Conservation (phyloP, 1,284 basidiomycete species). For the Trametes sp. region DNA sequence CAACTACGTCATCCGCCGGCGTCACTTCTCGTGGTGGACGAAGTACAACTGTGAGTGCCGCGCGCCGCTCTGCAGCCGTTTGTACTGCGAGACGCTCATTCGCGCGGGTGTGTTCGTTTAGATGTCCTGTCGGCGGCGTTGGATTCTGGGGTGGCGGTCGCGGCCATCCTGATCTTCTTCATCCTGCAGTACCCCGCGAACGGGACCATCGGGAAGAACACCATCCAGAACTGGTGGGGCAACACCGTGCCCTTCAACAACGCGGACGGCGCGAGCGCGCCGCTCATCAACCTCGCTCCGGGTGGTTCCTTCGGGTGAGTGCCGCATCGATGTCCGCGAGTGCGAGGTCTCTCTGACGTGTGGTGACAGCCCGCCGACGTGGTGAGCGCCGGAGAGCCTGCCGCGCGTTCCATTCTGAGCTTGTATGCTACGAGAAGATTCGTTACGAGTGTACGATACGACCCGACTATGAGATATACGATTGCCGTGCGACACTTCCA, state of each 20-base stretch:
- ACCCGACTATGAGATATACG: not conserved
- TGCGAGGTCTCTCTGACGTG: not conserved
- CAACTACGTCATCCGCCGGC: constrained; percentile 60
- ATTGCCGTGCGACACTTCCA: not conserved
- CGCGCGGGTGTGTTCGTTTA: constrained; percentile 11
- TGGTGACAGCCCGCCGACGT: not conserved
- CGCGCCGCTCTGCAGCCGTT: not conserved
- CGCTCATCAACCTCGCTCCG: constrained; percentile 40
- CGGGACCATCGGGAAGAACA: constrained; percentile 63
- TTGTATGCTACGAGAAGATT: not conserved
- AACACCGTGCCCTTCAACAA: constrained; percentile 60
- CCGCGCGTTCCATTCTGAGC: not conserved
- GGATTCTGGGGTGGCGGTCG: constrained; percentile 67
- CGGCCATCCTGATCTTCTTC: constrained; percentile 72
- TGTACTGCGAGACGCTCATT: not conserved
- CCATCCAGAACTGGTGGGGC: constrained; percentile 75
- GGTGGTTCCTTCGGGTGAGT: constrained; percentile 51
- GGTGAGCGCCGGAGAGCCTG: not conserved
- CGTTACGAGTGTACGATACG: constrained; percentile 2
- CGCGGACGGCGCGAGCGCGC: constrained; percentile 47
- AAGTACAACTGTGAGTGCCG: constrained; percentile 53
- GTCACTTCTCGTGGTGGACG: constrained; percentile 61
- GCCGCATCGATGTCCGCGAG: not conserved
- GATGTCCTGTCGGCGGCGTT: constrained; percentile 66
- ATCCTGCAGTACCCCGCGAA: constrained; percentile 68